Conservation (phyloP, 202 grass and related monocot species). For the Hordeum pubiflorum region DNA sequence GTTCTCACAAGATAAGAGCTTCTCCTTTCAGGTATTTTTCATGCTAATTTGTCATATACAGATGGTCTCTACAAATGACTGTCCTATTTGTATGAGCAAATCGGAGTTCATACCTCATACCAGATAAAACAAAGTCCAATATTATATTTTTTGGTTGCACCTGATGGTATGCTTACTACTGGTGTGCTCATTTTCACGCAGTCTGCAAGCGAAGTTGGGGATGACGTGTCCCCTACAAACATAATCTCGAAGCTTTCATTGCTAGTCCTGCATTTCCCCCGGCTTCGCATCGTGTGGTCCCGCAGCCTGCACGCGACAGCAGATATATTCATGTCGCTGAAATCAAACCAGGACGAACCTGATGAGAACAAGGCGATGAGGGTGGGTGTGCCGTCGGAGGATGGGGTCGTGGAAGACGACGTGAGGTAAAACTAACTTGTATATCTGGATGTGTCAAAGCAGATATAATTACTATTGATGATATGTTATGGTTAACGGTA, state of each 20-base stretch:
- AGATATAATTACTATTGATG: neutral
- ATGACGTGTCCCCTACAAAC: slow-evolving; percentile 79
- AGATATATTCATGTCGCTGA: slow-evolving; percentile 81
- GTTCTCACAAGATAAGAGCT: slow-evolving; percentile 93
- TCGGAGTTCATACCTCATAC: no score
- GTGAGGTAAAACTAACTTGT: slow-evolving; percentile 47
- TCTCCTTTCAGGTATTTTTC: slow-evolving; percentile 87
- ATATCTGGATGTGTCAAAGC: neutral
- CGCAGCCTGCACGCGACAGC: slow-evolving; percentile 84
- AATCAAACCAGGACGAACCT: slow-evolving; percentile 95
- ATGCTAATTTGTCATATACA: neutral
- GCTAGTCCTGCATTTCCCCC: slow-evolving; percentile 87
- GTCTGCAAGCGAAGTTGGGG: slow-evolving; percentile 85
- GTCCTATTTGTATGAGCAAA: neutral
- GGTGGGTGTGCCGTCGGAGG: slow-evolving; percentile 84
- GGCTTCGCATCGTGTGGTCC: slow-evolving; percentile 83
- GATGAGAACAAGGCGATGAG: slow-evolving; percentile 85
- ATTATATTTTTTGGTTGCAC: neutral
- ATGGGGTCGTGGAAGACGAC: slow-evolving; percentile 72
- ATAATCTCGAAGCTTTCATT: slow-evolving; percentile 93
- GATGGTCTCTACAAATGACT: neutral
- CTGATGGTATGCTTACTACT: slow-evolving; percentile 19
- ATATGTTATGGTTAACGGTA: neutral
- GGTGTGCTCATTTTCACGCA: slow-evolving; percentile 35
- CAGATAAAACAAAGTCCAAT: no score